phyloP scores from a whole-genome alignment of 257 asterid species.

The Rehmannia glutinosa region DNA sequence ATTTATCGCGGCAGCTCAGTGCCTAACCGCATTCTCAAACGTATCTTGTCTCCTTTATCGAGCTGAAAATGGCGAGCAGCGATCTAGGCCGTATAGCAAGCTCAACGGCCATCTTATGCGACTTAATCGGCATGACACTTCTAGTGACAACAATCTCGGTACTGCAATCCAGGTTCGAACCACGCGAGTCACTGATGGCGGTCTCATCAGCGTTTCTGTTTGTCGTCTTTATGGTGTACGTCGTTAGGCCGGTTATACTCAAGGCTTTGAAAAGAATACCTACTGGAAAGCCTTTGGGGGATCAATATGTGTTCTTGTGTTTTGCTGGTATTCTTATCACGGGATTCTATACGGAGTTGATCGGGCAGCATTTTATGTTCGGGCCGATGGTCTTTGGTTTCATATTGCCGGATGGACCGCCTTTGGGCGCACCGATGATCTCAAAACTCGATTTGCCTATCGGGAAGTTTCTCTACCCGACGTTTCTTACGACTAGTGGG shows the following conservation, averaged over 20 bases:
- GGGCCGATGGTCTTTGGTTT: constrained; percentile 59
- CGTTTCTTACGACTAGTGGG: constrained; percentile 66
- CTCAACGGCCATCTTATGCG: constrained; percentile 53
- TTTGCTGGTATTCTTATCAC: constrained; percentile 23
- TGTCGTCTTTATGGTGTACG: not conserved
- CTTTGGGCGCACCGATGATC: constrained; percentile 47
- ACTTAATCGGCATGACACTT: constrained; percentile 37
- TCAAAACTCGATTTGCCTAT: constrained; percentile 48
- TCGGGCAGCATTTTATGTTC: constrained; percentile 69
- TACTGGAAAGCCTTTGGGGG: constrained; percentile 36
- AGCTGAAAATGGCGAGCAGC: constrained; percentile 63
- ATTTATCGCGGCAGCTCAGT: constrained; percentile 34
- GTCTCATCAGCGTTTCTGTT: constrained; percentile 3
- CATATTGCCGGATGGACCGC: constrained; percentile 71
- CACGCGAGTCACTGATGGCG: not conserved
- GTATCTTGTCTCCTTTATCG: constrained; percentile 60
- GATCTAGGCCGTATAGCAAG: constrained; percentile 55
- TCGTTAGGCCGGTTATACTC: constrained; percentile 33
- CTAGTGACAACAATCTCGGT: not conserved
- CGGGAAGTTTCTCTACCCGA: constrained; percentile 57
- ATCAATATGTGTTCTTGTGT: constrained; percentile 24
- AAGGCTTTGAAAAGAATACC: constrained; percentile 26
- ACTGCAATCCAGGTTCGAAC: constrained; percentile 11
- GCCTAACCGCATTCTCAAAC: constrained; percentile 46
- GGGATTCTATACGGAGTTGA: constrained; percentile 40